phyloP scores from a whole-genome alignment of 495 filamentous ascomycete genomes.

The Staphylotrichum tortipilum region DNA sequence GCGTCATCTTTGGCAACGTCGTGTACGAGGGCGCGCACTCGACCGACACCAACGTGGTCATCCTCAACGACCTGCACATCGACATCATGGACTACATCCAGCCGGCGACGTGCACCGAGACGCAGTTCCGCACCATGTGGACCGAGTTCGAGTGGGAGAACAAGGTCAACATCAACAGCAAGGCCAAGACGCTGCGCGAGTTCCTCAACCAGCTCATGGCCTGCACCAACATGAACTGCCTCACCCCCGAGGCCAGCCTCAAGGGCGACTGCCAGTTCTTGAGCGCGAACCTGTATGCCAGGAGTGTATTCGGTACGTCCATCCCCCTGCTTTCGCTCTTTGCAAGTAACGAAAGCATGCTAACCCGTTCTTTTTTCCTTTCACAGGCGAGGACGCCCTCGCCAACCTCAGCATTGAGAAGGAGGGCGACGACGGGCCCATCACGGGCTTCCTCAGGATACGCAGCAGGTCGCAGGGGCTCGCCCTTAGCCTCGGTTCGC shows the following conservation, averaged over 20 bases:
- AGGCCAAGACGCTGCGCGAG: conserved; percentile 83
- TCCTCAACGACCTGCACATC: conserved; percentile 96
- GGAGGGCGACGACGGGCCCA: conserved; percentile 87
- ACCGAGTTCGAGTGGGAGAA: conserved; percentile 99
- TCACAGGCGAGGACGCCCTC: conserved; percentile 89
- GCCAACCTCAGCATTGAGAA: conserved; percentile 98
- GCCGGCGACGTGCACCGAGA: conserved; percentile 92
- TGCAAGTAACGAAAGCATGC: too few relatives aligned
- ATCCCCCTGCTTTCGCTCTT: background rate
- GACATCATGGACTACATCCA: conserved; percentile 99
- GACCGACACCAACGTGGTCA: conserved; percentile 94
- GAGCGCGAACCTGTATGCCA: conserved; percentile 93
- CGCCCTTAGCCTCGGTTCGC: conserved; percentile 82
- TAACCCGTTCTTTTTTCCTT: background rate
- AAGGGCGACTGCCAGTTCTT: conserved; percentile 98
- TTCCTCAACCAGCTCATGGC: conserved; percentile 95
- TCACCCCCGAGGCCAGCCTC: conserved; percentile 92
- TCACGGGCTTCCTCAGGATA: conserved; percentile 98
- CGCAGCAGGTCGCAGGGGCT: conserved; percentile 94
- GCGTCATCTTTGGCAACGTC: conserved; percentile 98
- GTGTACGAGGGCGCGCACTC: conserved; percentile 95
- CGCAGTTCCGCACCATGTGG: conserved; percentile 99
- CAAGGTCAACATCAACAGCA: conserved; percentile 99
- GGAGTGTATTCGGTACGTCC: conserved; percentile 95
- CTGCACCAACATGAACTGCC: conserved; percentile 95